These are phyloP conservation scores for Litsea cubeba DNA, from an alignment of 164 flowering plant species.

Conservation along the genomic window DNA sequence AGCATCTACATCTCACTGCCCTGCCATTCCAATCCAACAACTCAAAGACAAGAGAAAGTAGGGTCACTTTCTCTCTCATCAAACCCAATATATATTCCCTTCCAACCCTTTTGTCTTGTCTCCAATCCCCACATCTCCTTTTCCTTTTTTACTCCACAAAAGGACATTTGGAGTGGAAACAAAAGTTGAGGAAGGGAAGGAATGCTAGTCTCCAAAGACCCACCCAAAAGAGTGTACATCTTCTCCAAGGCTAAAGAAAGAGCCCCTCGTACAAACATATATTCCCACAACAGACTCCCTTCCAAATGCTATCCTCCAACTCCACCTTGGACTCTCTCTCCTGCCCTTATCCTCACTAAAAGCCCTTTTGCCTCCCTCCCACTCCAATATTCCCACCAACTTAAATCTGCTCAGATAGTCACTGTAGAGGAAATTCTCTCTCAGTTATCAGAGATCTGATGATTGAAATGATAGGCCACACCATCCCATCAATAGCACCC, in stretches of 20 bases:
- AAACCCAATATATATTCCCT: slow-evolving; percentile 31
- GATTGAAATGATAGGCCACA: too few species aligned
- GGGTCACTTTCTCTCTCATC: slow-evolving; percentile 18
- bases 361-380: slow-evolving; percentile 26
- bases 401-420: slow-evolving; percentile 15
- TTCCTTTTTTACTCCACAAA: slow-evolving; percentile 2
- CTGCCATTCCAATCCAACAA: slow-evolving; percentile 54
- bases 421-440: too few species aligned
- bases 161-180: background rate
- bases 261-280: slow-evolving; percentile 21
- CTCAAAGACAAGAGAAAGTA: slow-evolving; percentile 41
- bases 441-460: too few species aligned
- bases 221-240: slow-evolving; percentile 19
- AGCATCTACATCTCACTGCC: slow-evolving; percentile 42
- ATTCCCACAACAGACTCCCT: slow-evolving; percentile 39
- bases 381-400: slow-evolving; percentile 20
- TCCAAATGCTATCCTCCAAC: slow-evolving; percentile 50
- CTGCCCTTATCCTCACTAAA: slow-evolving; percentile 27
- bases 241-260: slow-evolving; percentile 34
- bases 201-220: slow-evolving; percentile 3
- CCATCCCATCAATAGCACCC: too few species aligned
- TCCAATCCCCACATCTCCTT: slow-evolving; percentile 10
- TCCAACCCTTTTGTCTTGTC: slow-evolving; percentile 32
- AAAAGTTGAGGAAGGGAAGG: background rate
- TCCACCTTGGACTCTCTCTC: slow-evolving; percentile 30